phyloP scores from a whole-genome alignment of 768 basidiomycete genomes.

The Phanerodontia chrysosporium region DNA sequence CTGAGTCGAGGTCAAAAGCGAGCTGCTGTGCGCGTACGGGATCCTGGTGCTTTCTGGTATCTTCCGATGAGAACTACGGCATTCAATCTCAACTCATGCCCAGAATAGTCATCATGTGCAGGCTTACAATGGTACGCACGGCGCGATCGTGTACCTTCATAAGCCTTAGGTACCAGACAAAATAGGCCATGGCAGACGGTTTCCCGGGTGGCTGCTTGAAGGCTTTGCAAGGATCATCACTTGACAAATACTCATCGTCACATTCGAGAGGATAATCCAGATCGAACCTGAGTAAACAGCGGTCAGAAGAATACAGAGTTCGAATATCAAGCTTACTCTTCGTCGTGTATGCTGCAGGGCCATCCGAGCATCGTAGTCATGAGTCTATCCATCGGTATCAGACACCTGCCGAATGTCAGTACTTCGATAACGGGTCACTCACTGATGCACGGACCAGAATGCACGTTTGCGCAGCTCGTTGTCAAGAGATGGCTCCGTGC shows the following conservation, averaged over 20 bases:
- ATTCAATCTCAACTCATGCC: too few relatives aligned
- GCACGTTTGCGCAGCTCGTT: slow-evolving; percentile 76
- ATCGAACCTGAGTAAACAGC: slow-evolving; percentile 29
- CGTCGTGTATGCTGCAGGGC: slow-evolving; percentile 65
- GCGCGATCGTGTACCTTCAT: too few relatives aligned
- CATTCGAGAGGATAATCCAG: slow-evolving; percentile 71
- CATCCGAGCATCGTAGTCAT: slow-evolving; percentile 52
- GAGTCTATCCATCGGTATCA: slow-evolving; percentile 42
- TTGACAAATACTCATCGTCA: slow-evolving; percentile 74
- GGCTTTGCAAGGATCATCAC: slow-evolving; percentile 43
- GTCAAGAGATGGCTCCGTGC: slow-evolving; percentile 40
- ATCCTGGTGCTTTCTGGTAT: too few relatives aligned
- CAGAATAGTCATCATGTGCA: too few relatives aligned
- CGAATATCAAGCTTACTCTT: slow-evolving; percentile 55
- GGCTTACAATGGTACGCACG: too few relatives aligned
- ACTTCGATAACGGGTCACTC: too few relatives aligned
- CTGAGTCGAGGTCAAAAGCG: too few relatives aligned
- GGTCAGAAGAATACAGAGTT: slow-evolving; percentile 17
- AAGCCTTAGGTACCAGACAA: slow-evolving; percentile 30
- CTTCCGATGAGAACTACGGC: too few relatives aligned
- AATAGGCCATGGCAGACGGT: slow-evolving; percentile 51
- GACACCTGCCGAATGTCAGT: slow-evolving; percentile 36
- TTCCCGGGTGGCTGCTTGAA: slow-evolving; percentile 59
- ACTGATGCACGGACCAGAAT: slow-evolving; percentile 50
- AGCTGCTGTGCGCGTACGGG: too few relatives aligned